phyloP scores from a whole-genome alignment of 768 basidiomycete species.

The Melanogaster broomeanus region DNA sequence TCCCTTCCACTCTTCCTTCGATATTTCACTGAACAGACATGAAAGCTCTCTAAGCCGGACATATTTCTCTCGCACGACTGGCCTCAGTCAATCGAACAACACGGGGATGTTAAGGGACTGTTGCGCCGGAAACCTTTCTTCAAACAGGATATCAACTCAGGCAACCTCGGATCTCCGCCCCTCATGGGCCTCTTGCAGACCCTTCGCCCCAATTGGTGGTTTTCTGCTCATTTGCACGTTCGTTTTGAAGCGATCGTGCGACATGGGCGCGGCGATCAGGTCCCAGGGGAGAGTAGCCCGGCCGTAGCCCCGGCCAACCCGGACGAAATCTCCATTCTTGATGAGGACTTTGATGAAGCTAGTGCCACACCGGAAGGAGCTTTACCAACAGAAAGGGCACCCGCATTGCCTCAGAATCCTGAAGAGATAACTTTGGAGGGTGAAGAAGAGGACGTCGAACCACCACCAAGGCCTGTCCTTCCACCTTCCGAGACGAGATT shows the following conservation, averaged over 20 bases:
- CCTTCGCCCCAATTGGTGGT: constrained; percentile 87
- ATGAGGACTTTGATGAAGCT: constrained; percentile 31
- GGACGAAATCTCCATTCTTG: constrained; percentile 42
- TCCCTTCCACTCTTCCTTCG: neutral
- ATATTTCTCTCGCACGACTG: constrained; percentile 97
- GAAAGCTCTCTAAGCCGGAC: constrained; percentile 57
- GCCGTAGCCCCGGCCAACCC: constrained; percentile 24
- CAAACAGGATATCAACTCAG: constrained; percentile 61
- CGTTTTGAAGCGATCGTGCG: constrained; percentile 74
- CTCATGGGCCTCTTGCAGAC: constrained; percentile 73
- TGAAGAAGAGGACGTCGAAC: constrained; percentile 45
- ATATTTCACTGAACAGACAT: neutral
- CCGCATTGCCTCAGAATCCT: constrained; percentile 40
- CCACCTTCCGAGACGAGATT: constrained; percentile 61
- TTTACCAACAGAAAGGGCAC: constrained; percentile 35
- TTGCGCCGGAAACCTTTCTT: constrained; percentile 81
- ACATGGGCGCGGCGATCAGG: constrained; percentile 35
- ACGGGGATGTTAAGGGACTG: constrained; percentile 69
- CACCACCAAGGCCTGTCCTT: constrained; percentile 29
- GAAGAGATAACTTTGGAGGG: constrained; percentile 54
- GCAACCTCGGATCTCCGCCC: constrained; percentile 84
- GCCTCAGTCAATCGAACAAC: constrained; percentile 82
- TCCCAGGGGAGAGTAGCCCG: neutral
- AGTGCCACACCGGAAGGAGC: constrained; percentile 1
- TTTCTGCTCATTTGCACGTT: constrained; percentile 87